These are phyloP conservation scores for Carpinus viminea DNA, from an alignment of 306 rosid species.

Conservation along the genomic window DNA sequence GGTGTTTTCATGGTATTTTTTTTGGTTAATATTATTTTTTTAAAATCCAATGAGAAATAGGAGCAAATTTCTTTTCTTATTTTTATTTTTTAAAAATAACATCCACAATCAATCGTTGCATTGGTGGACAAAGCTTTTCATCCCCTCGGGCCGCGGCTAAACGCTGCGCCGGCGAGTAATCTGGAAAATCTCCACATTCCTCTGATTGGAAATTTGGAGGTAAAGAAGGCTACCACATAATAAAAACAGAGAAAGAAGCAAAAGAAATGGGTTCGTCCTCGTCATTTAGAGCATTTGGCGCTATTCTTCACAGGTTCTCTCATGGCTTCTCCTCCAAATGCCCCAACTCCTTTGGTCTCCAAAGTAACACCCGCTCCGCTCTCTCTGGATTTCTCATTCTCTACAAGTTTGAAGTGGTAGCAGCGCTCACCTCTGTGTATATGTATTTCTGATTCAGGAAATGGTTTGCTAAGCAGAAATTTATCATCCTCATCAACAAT, in stretches of 20 bases:
- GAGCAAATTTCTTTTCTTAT: no score
- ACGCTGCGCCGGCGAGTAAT: no score
- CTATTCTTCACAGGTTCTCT: slow-evolving; percentile 41
- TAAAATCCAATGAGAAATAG: no score
- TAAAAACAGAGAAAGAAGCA: neutral
- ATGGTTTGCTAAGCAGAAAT: slow-evolving; percentile 26
- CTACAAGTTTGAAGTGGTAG: slow-evolving; percentile 16
- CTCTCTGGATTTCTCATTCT: slow-evolving; percentile 10
- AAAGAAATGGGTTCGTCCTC: slow-evolving; percentile 36
- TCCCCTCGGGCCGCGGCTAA: no score
- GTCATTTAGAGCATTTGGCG: slow-evolving; percentile 50
- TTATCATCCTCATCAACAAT: slow-evolving; percentile 37
- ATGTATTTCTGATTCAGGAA: slow-evolving; percentile 48
- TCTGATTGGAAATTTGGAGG: neutral
- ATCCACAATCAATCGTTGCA: no score
- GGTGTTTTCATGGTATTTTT: no score
- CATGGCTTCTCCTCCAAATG: slow-evolving; percentile 39
- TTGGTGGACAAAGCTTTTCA: no score
- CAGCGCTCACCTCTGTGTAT: slow-evolving; percentile 1
- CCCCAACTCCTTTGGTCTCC: slow-evolving; percentile 32
- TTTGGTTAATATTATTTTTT: no score
- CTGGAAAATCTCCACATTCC: no score
- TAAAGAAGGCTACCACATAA: neutral
- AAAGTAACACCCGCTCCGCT: slow-evolving; percentile 28
- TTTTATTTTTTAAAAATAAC: no score